phyloP scores from a whole-genome alignment of 2,329 filamentous ascomycete genomes.

The Arachnopeziza araneosa region DNA sequence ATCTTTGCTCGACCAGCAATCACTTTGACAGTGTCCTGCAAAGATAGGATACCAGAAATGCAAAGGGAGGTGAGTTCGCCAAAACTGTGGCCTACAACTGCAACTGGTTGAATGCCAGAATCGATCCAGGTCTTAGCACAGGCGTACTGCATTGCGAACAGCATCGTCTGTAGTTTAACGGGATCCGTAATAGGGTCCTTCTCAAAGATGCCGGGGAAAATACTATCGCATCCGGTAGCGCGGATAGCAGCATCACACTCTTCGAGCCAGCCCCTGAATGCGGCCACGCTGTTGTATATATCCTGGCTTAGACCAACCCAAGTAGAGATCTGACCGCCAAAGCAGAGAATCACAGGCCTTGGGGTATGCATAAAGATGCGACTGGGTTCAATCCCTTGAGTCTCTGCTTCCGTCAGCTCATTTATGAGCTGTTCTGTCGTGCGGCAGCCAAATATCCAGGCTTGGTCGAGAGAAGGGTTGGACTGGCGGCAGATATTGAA shows the following conservation, averaged over 20 bases:
- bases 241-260: background rate
- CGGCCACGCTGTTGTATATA: background rate
- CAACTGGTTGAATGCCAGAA: conserved; percentile 45
- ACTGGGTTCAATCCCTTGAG: background rate
- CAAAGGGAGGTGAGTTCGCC: conserved; percentile 71
- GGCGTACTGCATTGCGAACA: conserved; percentile 16
- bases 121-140: conserved; percentile 16
- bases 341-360: conserved; percentile 22
- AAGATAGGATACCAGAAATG: conserved; percentile 64
- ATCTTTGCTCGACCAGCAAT: conserved; percentile 58
- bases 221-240: background rate
- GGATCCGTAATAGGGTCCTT: conserved; percentile 4
- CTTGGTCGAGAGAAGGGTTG: background rate
- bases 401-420: background rate
- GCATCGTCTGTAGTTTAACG: conserved; percentile 8
- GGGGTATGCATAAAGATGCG: background rate
- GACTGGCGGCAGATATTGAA: background rate
- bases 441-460: background rate
- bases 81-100: conserved; percentile 57
- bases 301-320: conserved; percentile 8
- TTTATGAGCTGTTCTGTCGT: background rate
- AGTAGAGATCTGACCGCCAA: conserved; percentile 20
- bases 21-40: conserved; percentile 65
- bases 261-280: background rate
- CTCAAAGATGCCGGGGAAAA: background rate